Base-by-base conservation (phyloP, 2,329 filamentous ascomycete species). In the Bipolaris oryzae region DNA sequence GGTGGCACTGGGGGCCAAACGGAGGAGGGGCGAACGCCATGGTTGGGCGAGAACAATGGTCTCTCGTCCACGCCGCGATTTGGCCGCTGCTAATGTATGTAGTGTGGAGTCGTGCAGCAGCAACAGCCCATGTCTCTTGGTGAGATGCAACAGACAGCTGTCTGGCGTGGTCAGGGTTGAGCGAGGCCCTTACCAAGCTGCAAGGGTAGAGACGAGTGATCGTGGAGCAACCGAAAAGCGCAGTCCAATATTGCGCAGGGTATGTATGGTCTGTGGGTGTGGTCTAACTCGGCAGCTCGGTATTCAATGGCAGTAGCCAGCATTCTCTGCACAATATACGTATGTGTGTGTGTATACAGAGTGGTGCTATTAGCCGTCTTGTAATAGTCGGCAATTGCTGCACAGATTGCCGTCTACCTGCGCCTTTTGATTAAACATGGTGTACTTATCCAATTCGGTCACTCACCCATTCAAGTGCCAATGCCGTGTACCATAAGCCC, bases 401-500 rank as follows among this genome's bases (percentile, higher is more conserved):
- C 35, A 41, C 15, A 43, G 51, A 28, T 38, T 33, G 34, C 44
- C 42, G 42, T 50, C 34, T 53, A 50, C 41, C 44, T 52, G 53
- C 48, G 20, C 25, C 48, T 28, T 55, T 56, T n/a, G 43, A 48
- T 49, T 51, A n/a, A 33, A 34, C 41, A 48, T 34, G 44, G 44
- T 45, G 55, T 58, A 49, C 52, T 20, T 55, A 23, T 33, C 39
- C 28, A 28, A 34, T 58, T 33, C 42, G 16, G 53, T 55, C 45
- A 55, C 42, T 43, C 31, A 38, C 41, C 44, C 41, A 49, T 55
- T 51, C 37, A 50, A 44, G 45, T 44, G 34, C 45, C 45, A 44
- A 49, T 58, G 50, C 42, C 48, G 59, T 61, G 59, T 54, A 54
- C 53, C 56, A 49, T 46, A 10, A 42, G 38, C 28, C 20, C 41